phyloP scores from a whole-genome alignment of 805 yeast species.

The Grigorovia humatica region DNA sequence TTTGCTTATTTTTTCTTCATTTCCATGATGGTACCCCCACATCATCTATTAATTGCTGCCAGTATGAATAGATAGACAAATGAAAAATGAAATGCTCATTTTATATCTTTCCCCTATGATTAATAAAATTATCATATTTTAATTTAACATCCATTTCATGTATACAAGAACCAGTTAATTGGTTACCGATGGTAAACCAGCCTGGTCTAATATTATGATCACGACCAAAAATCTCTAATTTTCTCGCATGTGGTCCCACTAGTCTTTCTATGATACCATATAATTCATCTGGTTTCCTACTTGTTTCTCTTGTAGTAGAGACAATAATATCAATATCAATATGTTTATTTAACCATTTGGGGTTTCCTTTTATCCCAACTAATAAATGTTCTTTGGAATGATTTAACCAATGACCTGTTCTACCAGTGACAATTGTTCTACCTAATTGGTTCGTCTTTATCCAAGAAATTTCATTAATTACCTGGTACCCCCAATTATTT shows the following conservation, averaged over 20 bases:
- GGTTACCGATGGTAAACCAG: constrained; percentile 85
- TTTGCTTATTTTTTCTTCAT: too few species aligned
- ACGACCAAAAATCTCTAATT: constrained; percentile 83
- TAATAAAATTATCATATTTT: constrained; percentile 27
- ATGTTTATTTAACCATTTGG: constrained; percentile 55
- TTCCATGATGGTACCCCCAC: too few species aligned
- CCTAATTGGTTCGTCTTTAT: constrained; percentile 79
- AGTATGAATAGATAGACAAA: too few species aligned
- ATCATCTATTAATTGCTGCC: too few species aligned
- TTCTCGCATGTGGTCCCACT: constrained; percentile 67
- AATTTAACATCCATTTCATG: constrained; percentile 46
- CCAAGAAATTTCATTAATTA: constrained; percentile 80
- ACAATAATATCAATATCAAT: constrained; percentile 72
- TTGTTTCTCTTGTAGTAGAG: constrained; percentile 77
- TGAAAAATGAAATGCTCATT: neutral
- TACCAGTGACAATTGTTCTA: constrained; percentile 85
- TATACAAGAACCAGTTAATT: constrained; percentile 49
- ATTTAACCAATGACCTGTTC: constrained; percentile 96
- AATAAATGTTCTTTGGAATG: constrained; percentile 88
- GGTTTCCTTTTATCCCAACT: constrained; percentile 76
- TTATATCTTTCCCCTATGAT: neutral
- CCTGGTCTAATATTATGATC: constrained; percentile 80
- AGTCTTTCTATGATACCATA: constrained; percentile 78
- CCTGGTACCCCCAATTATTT: constrained; percentile 70
- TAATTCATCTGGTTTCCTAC: constrained; percentile 84